Percentiles rank a stretch among this genome's conserved stretches.
These are phyloP conservation scores for Wickerhamiella azymoides DNA, from an alignment of 805 yeast species.

Conservation along the genomic window DNA sequence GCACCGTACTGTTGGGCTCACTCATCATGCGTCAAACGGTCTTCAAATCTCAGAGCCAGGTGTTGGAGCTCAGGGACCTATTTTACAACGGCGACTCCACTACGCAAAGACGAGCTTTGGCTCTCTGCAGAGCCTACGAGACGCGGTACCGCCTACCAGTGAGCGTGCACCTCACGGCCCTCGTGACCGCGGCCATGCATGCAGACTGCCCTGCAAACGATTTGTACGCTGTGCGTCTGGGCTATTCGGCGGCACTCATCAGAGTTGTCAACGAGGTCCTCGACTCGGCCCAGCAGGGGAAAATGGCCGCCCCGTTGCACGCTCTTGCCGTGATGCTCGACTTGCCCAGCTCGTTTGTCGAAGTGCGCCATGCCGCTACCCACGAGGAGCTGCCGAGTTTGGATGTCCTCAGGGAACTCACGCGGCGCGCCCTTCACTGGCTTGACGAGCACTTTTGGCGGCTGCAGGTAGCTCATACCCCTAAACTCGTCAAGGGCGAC, in stretches of 20 bases:
- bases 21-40: slow-evolving; percentile 13
- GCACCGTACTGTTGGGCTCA: slow-evolving; percentile 1
- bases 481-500: not conserved
- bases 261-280: slow-evolving; percentile 83
- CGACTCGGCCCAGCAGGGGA: slow-evolving; percentile 74
- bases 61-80: slow-evolving; percentile 12
- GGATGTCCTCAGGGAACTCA: slow-evolving; percentile 48
- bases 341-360: slow-evolving; percentile 75
- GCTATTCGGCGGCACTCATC: slow-evolving; percentile 36
- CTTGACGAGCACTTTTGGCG: slow-evolving; percentile 61
- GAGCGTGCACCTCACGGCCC: slow-evolving; percentile 19
- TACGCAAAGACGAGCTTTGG: slow-evolving; percentile 16
- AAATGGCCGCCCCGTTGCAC: slow-evolving; percentile 65
- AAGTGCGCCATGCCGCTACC: slow-evolving; percentile 77
- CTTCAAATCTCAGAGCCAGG: slow-evolving; percentile 12
- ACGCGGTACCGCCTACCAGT: slow-evolving; percentile 20
- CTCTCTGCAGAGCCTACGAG: slow-evolving; percentile 16
- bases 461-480: slow-evolving; percentile 8
- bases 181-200: slow-evolving; percentile 15
- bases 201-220: slow-evolving; percentile 17
- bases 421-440: slow-evolving; percentile 59
- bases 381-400: slow-evolving; percentile 73
- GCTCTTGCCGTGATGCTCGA: slow-evolving; percentile 52
- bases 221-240: slow-evolving; percentile 17
- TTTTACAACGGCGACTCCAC: slow-evolving; percentile 13